Base-by-base conservation (phyloP, 352 stramenopile species). In the Globisporangium viniferum region DNA sequence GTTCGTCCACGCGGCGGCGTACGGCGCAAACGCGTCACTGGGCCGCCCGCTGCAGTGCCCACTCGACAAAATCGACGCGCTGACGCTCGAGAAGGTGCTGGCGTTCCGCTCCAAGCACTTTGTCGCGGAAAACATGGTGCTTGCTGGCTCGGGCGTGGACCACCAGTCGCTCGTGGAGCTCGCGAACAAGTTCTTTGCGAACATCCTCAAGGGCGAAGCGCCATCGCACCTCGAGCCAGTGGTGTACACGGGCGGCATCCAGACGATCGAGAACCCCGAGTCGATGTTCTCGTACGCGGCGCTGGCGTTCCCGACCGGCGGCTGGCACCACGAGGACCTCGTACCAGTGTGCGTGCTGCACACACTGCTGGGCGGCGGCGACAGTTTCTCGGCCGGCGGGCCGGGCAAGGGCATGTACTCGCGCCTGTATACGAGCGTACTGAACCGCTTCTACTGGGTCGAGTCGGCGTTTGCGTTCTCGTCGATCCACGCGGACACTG, bases 391-490 rank as follows among this genome's bases (percentile, higher is more conserved):
- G 48, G 97, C 98, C 27, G 98, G 98, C 64, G 98, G 98, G 0
- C 98, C 98, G 20, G 98, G 98, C 51, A 99, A 99, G 77, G 98
- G 98, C 63, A 99, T 99, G 97, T 99, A 99, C 81, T 99, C 96
- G 59, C 92, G 97, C 1, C 86, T 99, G 59, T 99, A 99, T 82
- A 95, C 95, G 59, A 91, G 82, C 72, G 96, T 99, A 54, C 79
- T 99, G 24, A 99, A 99, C 79, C 88, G 89, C 33, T 98, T 99
- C 75, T 94, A 95, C 75, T 99, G 97, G 97, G 97, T 98, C 59
- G 98, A 99, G 75, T 96, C 90, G n/a, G 94, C 94, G 9, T 98
- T 99, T 74, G 94, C 96, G 10, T 99, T 99, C 76, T 97, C 95
- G 57, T 95, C 88, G 24, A 98, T 99, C 69, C 94, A 99, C 79